Conservation (phyloP, 2,329 filamentous ascomycete species). For the Anthostomella pinea region DNA sequence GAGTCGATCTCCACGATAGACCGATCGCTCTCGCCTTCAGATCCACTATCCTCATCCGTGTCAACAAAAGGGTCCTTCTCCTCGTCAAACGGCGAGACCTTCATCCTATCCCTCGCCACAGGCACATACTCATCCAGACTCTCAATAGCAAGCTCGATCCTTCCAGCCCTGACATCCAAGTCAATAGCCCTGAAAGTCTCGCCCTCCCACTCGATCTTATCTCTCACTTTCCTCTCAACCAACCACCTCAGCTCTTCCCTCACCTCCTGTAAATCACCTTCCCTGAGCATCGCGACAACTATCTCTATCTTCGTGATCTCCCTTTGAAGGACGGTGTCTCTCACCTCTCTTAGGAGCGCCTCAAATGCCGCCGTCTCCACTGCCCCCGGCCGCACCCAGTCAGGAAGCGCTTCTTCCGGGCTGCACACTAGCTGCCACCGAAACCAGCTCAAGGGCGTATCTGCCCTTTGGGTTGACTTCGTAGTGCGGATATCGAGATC, state of each 20-base stretch:
- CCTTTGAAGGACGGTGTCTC: conserved; percentile 9
- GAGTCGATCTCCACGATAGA: too few relatives aligned
- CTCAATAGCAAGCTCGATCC: conserved; percentile 13
- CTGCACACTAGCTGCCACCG: neutral
- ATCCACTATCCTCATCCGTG: neutral
- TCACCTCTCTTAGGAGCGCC: conserved; percentile 11
- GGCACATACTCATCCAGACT: conserved; percentile 15
- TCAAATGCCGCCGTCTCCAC: conserved; percentile 11
- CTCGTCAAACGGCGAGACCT: conserved; percentile 15
- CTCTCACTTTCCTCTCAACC: conserved; percentile 9
- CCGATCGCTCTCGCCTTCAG: neutral
- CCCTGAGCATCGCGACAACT: conserved; percentile 9
- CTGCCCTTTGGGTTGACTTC: neutral
- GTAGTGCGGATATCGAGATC: conserved; percentile 1
- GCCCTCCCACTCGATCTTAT: conserved; percentile 13
- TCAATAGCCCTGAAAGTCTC: conserved; percentile 16
- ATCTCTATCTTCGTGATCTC: conserved; percentile 11
- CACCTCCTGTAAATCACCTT: neutral
- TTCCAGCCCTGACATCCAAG: conserved; percentile 7
- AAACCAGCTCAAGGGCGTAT: neutral
- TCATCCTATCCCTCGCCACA: conserved; percentile 10
- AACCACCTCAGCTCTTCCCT: conserved; percentile 6
- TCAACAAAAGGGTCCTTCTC: neutral
- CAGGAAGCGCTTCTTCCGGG: neutral
- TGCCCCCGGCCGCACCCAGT: neutral